Percentiles rank a stretch among this genome's conserved stretches.
Evolutionary conservation across 106 monocot species (phyloP).

Genomic region (Dioscorea alata): DNA sequence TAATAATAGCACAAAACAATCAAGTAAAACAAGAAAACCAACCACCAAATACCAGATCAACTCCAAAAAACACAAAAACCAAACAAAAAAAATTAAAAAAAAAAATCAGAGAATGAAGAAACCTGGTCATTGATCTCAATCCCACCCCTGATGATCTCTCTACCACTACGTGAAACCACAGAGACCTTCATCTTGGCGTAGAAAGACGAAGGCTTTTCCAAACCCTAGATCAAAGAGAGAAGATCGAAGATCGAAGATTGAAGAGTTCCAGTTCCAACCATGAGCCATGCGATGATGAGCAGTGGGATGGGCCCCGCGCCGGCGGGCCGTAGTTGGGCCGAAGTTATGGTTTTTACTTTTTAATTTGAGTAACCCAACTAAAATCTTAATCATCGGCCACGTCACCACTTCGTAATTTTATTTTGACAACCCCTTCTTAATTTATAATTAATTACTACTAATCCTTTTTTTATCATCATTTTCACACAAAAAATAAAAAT

Average conservation of each 20-base stretch:
- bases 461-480: no score
- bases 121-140: slow-evolving; percentile 53
- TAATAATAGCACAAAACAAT: not conserved
- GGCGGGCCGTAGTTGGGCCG: no score
- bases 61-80: not conserved
- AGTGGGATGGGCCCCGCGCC: no score
- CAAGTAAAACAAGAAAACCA: not conserved
- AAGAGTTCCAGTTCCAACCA: no score
- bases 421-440: no score
- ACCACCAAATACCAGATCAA: not conserved
- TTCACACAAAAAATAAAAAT: no score
- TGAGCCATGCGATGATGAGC: no score
- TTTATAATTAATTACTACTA: no score
- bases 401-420: no score
- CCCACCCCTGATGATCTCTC: slow-evolving; percentile 49
- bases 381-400: no score
- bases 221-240: not conserved
- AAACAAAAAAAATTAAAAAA: not conserved
- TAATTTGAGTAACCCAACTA: no score
- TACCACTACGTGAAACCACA: slow-evolving; percentile 48
- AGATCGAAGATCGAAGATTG: not conserved
- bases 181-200: slow-evolving; percentile 29
- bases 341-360: no score
- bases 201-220: not conserved
- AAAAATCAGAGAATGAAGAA: not conserved